phyloP scores from a whole-genome alignment of 75 land plant genomes.

The Cunninghamia lanceolata region DNA sequence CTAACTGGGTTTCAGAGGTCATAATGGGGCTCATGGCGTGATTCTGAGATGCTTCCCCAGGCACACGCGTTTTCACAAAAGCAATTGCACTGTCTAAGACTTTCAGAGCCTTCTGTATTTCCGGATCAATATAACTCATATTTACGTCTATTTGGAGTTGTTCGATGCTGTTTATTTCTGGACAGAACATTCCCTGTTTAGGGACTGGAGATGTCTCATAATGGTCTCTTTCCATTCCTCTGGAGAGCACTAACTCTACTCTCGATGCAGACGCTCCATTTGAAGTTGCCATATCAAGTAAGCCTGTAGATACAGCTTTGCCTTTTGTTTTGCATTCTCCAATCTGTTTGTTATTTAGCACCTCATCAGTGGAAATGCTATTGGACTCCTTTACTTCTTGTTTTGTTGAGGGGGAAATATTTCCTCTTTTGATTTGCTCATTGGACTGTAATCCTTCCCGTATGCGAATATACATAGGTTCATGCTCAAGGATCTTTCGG shows the following conservation, averaged over 20 bases:
- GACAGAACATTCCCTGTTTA: neutral
- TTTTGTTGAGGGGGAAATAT: neutral
- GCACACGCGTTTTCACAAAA: constrained; percentile 17
- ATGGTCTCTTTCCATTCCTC: neutral
- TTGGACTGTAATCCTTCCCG: constrained; percentile 27
- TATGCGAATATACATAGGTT: constrained; percentile 50
- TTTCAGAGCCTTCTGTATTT: constrained; percentile 60
- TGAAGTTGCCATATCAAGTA: neutral
- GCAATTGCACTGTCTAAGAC: constrained; percentile 60
- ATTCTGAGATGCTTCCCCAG: neutral
- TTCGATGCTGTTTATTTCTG: constrained; percentile 1
- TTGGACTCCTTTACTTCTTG: neutral
- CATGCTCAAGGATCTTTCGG: constrained; percentile 26
- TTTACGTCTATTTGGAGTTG: constrained; percentile 4
- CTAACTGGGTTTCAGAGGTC: neutral
- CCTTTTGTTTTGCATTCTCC: neutral
- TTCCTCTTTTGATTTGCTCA: neutral
- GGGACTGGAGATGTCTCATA: neutral
- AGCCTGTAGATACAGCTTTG: neutral
- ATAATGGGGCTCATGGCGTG: neutral
- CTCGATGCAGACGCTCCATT: neutral
- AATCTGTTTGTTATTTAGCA: neutral
- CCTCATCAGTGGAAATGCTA: neutral
- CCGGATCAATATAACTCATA: constrained; percentile 34
- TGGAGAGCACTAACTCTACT: neutral